Base-by-base conservation (phyloP, 2,329 filamentous ascomycete genomes). In the Penicillium capsulatum region DNA sequence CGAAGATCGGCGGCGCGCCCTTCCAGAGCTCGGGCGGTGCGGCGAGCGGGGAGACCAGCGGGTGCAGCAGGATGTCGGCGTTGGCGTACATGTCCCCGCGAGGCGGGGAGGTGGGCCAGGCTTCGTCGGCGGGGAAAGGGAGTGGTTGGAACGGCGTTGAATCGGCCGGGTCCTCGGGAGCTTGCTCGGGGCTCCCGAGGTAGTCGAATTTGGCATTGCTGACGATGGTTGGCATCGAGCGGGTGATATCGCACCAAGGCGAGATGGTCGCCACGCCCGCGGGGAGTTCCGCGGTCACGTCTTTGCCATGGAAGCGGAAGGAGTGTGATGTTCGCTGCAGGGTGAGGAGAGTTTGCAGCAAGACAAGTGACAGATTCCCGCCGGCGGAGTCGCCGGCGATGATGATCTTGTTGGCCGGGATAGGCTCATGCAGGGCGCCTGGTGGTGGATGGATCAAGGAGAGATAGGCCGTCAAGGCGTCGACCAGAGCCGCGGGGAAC, bases 361-460 rank as follows among this genome's bases (percentile, higher is more conserved):
- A 55, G 11, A 54, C 60, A 1, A 71, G 52, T 8, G 58, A 56
- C 7, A 73, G 58, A 39, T 69, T 69, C 4, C 60, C 71, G 15
- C 70, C 71, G 0, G 70, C 68, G 1, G 68, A 71, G 45, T 73
- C 70, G 13, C 71, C 71, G 3, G 69, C 61, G 13, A 73, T 45
- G 32, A 73, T 51, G 40, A 74, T 72, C 38, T 67, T 66, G 35
- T 60, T 58, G 4, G 70, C 61, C 8, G 64, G 60, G 2, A 73
- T 55, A 11, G 70, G 59, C 11, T 61, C 52, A 42, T 73, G 70
- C 10, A 66, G 50, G 13, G 69, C 60, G 9, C 65, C 67, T 9
- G 60, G 53, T 0, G 69, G 69, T 8, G 70, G 71, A 9, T 67
- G 61, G 5, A 73, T 57, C 17, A 74, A 62, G 17, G 65, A 69